These are phyloP conservation scores for Vitellaria paradoxa DNA, from an alignment of 179 eudicot genomes.

Conservation along the genomic window DNA sequence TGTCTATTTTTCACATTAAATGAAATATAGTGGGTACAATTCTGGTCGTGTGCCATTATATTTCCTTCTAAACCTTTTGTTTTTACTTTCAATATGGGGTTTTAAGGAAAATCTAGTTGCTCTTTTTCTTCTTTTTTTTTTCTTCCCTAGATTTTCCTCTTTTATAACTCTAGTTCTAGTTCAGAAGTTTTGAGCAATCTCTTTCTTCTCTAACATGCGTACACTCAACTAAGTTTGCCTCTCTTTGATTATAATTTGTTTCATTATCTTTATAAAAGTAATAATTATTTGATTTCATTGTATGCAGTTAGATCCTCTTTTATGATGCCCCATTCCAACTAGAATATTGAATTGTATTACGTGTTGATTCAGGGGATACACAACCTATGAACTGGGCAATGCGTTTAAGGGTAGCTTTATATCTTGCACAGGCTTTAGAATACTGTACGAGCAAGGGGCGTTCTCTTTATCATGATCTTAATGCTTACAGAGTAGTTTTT, in stretches of 20 bases:
- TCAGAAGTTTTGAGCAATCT: neutral
- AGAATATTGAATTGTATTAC: neutral
- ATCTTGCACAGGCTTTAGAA: constrained; percentile 68
- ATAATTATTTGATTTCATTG: neutral
- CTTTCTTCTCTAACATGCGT: neutral
- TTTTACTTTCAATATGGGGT: neutral
- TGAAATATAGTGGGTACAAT: neutral
- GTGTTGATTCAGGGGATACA: constrained; percentile 46
- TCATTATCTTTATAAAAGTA: neutral
- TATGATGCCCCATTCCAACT: neutral
- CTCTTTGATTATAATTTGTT: neutral
- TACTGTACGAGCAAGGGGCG: constrained; percentile 61
- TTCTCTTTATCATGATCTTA: constrained; percentile 16
- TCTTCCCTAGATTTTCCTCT: too few species aligned
- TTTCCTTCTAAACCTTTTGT: neutral
- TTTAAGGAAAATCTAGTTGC: neutral
- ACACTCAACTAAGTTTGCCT: constrained; percentile 22
- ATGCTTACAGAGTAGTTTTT: constrained; percentile 56
- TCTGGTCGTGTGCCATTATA: neutral
- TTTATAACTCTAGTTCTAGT: neutral
- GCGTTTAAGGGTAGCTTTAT: constrained; percentile 67
- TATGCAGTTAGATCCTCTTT: neutral
- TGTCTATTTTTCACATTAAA: neutral
- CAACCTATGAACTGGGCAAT: constrained; percentile 69
- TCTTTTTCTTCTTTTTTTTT: too few species aligned